Conservation (phyloP, 1,139 yeast genomes). For the Diutina scorzettiae region DNA sequence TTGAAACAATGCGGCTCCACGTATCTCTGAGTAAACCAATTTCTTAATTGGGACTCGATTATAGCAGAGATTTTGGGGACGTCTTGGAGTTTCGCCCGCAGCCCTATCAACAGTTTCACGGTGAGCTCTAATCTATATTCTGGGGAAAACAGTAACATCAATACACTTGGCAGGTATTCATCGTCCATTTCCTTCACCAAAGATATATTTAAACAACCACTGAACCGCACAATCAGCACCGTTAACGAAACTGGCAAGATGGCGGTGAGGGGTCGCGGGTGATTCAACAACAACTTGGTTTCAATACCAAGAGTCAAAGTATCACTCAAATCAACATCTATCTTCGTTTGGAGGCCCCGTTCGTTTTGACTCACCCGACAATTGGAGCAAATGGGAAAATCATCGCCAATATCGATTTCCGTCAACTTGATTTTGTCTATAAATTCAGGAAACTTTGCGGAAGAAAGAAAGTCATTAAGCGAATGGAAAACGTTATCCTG, state of each 20-base stretch:
- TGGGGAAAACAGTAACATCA: slow-evolving; percentile 83
- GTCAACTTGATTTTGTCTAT: slow-evolving; percentile 69
- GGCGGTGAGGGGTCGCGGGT: slow-evolving; percentile 79
- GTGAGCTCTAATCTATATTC: slow-evolving; percentile 83
- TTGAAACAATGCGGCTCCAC: slow-evolving; percentile 90
- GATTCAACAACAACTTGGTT: slow-evolving; percentile 68
- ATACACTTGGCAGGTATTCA: slow-evolving; percentile 32
- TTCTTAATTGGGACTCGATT: slow-evolving; percentile 69
- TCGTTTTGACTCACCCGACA: slow-evolving; percentile 62
- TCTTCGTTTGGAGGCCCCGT: slow-evolving; percentile 73
- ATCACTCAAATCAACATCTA: slow-evolving; percentile 87
- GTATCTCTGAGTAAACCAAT: slow-evolving; percentile 87
- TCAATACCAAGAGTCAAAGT: slow-evolving; percentile 83
- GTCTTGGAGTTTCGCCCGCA: slow-evolving; percentile 83
- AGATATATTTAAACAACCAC: slow-evolving; percentile 85
- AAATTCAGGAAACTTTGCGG: slow-evolving; percentile 60
- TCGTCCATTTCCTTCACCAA: slow-evolving; percentile 41
- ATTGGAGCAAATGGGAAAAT: slow-evolving; percentile 88
- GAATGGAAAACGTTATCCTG: slow-evolving; percentile 79
- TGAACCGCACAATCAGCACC: slow-evolving; percentile 82
- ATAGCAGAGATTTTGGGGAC: slow-evolving; percentile 84
- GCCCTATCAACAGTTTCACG: slow-evolving; percentile 78
- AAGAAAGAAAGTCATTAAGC: slow-evolving; percentile 42
- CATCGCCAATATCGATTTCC: slow-evolving; percentile 89
- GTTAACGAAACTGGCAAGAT: slow-evolving; percentile 72